These are phyloP conservation scores for Pichia sp. DNA, from an alignment of 1,139 yeast species.

Conservation along the genomic window DNA sequence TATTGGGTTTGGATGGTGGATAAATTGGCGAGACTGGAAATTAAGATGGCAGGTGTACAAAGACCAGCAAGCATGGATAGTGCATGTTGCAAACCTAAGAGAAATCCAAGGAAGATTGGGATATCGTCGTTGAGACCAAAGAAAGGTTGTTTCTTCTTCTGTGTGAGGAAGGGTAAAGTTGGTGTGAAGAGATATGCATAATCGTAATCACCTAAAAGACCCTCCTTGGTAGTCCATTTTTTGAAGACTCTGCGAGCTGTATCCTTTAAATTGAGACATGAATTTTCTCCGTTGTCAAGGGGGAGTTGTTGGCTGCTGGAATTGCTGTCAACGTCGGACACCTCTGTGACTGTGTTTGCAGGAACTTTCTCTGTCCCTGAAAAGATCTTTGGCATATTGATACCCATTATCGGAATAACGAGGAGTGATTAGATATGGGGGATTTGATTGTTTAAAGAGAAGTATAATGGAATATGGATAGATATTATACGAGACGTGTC, in stretches of 20 bases:
- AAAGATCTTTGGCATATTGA: too few relatives aligned
- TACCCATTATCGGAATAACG: too few relatives aligned
- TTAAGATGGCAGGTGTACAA: conserved; percentile 76
- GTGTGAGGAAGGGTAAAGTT: conserved; percentile 56
- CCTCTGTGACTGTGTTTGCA: too few relatives aligned
- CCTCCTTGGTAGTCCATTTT: conserved; percentile 55
- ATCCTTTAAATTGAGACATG: neutral
- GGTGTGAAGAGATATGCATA: conserved; percentile 74
- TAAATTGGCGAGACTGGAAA: conserved; percentile 55
- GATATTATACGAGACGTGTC: too few relatives aligned
- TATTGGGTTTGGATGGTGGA: conserved; percentile 47
- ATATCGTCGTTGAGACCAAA: conserved; percentile 72
- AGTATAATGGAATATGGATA: too few relatives aligned
- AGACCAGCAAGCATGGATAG: conserved; percentile 90
- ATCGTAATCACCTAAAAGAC: conserved; percentile 77
- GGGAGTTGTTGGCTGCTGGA: too few relatives aligned
- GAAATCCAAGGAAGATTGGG: conserved; percentile 67
- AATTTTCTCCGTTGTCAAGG: too few relatives aligned
- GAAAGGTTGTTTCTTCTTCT: conserved; percentile 60
- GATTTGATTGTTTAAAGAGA: too few relatives aligned
- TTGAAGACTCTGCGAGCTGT: conserved; percentile 5
- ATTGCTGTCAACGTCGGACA: too few relatives aligned
- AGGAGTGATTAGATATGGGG: too few relatives aligned
- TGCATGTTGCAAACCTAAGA: conserved; percentile 82
- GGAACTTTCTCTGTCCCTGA: too few relatives aligned